Evolutionary conservation across 306 rosid species (phyloP), one percentile per base, ranked within the genome.

Genomic region (apple (Malus domestica)): DNA sequence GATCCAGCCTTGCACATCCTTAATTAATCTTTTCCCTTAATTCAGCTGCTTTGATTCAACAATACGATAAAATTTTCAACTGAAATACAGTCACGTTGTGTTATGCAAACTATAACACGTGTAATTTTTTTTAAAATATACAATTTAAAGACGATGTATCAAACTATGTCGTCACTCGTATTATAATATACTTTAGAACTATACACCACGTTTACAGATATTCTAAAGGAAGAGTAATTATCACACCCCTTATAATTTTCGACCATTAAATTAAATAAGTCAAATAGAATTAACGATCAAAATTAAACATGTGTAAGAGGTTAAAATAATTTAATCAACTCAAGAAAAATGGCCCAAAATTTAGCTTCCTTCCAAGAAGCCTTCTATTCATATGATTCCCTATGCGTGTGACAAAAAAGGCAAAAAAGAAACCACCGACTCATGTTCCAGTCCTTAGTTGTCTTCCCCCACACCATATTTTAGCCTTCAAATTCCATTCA

Each of bases 401-500:
- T 19, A 19, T 42, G 60, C 32, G 61, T 62, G 78, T 20, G 30
- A 62, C 30, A 45, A 19, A 66, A 46, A 65, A 22, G 8, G 71
- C 27, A 1, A 32, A 54, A 67, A 29, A 51, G 33, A 66, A 30
- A 79, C 70, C 82, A 73, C 74, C 74, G 74, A 79, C 78, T 46
- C 58, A 40, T 63, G 42, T 70, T 63, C 70, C 63, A 10, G 45
- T 27, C 44, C 62, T 4, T 52, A 19, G 66, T 10, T 67, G 73
- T 76, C 68, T 44, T 67, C 58, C 27, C 58, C 20, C 64, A 67
- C 30, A 55, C 78, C 44, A 67, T 42, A 49, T 62, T 62, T 61
- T 70, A 74, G 70, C 72, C 76, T 80, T 77, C 72, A 75, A 40
- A 57, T 16, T 68, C 16, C 72, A 38, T 61, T 58, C 72, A 60